A percentile compares a stretch with the other conserved stretches of the same genome.
Evolutionary conservation across 73 alveolate species (phyloP).

Genomic region (Stentor roeselii): DNA sequence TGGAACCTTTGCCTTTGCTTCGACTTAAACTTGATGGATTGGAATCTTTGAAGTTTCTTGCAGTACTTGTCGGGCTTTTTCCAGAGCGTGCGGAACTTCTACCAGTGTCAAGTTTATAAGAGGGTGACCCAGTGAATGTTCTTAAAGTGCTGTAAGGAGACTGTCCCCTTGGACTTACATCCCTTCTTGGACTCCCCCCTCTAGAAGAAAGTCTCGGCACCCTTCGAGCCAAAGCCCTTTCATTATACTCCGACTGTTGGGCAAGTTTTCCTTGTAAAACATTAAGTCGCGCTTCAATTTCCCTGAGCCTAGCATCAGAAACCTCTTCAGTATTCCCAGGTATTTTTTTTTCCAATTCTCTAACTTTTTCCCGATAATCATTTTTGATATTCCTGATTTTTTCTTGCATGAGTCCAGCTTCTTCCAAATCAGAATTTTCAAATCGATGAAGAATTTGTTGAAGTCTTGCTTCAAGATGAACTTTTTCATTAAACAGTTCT

Average conservation of each 20-base stretch:
- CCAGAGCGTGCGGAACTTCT: background rate
- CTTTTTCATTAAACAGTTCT: background rate
- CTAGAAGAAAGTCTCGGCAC: background rate
- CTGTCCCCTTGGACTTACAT: background rate
- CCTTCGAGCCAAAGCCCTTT: background rate
- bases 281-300: background rate
- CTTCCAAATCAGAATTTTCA: background rate
- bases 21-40: background rate
- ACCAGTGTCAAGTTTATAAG: background rate
- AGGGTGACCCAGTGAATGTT: background rate
- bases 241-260: background rate
- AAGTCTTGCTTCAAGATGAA: background rate
- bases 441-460: no score
- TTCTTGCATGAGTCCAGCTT: constrained; percentile 13
- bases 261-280: background rate
- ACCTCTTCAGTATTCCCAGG: no score
- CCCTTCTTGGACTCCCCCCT: background rate
- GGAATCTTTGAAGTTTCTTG: no score
- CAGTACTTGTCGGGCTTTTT: background rate
- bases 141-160: background rate
- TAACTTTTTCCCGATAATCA: no score
- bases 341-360: no score
- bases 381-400: no score
- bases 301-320: background rate
- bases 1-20: background rate